Evolutionary conservation across 148 eudicot genomes (phyloP).

Genomic region (Camellia lanceoleosa): DNA sequence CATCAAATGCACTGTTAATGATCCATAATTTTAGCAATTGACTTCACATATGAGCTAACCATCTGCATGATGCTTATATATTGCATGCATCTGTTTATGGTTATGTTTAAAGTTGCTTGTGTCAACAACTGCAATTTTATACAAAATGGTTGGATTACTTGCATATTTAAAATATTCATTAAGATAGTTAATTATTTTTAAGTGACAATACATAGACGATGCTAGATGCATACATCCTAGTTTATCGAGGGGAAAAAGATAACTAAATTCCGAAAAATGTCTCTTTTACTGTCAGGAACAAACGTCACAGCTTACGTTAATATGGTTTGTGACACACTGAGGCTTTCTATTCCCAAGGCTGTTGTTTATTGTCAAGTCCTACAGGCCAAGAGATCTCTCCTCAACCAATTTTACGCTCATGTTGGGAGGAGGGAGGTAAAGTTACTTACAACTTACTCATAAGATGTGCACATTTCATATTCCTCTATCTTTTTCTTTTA

Average conservation of each 20-base stretch:
- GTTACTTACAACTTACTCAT: slow-evolving; percentile 4
- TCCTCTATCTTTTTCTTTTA: neutral
- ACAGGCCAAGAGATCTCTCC: slow-evolving; percentile 80
- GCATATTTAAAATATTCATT: neutral
- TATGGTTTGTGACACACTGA: slow-evolving; percentile 90
- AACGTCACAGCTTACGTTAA: slow-evolving; percentile 83
- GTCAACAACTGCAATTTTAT: neutral
- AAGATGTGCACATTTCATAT: neutral
- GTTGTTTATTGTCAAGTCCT: slow-evolving; percentile 94
- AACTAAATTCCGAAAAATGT: slow-evolving; percentile 9
- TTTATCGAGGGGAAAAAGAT: neutral
- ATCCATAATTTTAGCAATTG: neutral
- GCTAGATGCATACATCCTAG: neutral
- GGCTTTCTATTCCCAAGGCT: slow-evolving; percentile 85
- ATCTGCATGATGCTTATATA: neutral
- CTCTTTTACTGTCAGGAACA: slow-evolving; percentile 50
- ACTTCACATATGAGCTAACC: neutral
- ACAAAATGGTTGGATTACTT: neutral
- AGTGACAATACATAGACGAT: neutral
- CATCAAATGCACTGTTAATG: neutral
- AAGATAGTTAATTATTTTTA: neutral
- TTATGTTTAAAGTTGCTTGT: neutral
- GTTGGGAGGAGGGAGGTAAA: slow-evolving; percentile 88
- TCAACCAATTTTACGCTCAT: slow-evolving; percentile 76
- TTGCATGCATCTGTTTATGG: neutral